phyloP scores from a whole-genome alignment of 23 red algal species.

The Gracilaria gracilis region DNA sequence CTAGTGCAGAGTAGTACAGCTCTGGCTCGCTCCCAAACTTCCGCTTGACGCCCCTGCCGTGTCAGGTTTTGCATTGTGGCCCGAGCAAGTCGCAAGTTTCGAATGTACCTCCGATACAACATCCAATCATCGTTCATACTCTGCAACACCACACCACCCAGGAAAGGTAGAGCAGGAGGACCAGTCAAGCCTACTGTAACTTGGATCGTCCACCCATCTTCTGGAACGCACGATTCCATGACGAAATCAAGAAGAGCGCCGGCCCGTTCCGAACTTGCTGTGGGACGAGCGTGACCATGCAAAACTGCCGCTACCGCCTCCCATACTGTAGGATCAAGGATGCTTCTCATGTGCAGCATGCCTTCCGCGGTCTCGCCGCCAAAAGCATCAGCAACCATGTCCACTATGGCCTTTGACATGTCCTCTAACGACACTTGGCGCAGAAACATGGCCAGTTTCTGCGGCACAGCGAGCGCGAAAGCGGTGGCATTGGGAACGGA shows the following conservation, averaged over 20 bases:
- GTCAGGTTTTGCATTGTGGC: neutral
- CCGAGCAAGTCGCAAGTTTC: neutral
- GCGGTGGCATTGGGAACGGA: constrained; percentile 4
- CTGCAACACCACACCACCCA: neutral
- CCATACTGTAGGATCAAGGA: neutral
- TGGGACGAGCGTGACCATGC: neutral
- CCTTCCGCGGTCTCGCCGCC: constrained; percentile 18
- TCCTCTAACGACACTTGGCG: constrained; percentile 4
- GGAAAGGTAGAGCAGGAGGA: neutral
- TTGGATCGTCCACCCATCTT: constrained; percentile 4
- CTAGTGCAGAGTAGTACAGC: neutral
- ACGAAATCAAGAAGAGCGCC: constrained; percentile 11
- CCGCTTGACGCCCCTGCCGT: constrained; percentile 1
- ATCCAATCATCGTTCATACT: constrained; percentile 30
- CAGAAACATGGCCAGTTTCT: neutral
- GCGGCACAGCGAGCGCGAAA: constrained; percentile 24
- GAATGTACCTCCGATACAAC: neutral
- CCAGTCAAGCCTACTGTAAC: neutral
- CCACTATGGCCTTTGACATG: neutral
- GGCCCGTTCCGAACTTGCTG: neutral
- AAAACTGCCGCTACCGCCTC: neutral
- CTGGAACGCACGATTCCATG: neutral
- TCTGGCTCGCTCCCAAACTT: neutral
- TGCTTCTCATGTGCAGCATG: neutral
- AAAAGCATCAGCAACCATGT: constrained; percentile 49